A percentile compares a stretch with the other conserved stretches of the same genome.
phyloP scores from a whole-genome alignment of 139 green algal genomes.

The Picochlorum sp. region DNA sequence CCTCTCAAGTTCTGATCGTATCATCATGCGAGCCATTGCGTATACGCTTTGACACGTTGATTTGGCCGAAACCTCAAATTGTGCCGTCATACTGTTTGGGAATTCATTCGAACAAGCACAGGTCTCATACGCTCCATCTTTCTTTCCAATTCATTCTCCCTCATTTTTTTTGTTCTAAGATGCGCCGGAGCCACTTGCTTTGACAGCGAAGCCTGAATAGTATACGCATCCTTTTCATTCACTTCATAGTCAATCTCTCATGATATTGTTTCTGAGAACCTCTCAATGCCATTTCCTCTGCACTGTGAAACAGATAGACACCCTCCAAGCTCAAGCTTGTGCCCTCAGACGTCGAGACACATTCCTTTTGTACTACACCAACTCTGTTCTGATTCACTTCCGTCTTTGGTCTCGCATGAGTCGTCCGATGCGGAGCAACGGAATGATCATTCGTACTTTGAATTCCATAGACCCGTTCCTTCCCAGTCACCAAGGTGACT shows the following conservation, averaged over 20 bases:
- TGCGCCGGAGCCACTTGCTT: neutral
- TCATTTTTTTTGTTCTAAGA: slow-evolving; percentile 11
- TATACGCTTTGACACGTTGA: neutral
- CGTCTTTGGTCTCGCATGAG: neutral
- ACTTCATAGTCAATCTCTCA: slow-evolving; percentile 7
- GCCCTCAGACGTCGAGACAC: neutral
- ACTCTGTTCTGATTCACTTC: neutral
- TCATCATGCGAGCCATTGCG: neutral
- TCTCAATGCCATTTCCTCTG: neutral
- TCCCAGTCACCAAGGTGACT: neutral
- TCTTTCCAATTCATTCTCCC: neutral
- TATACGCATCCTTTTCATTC: neutral
- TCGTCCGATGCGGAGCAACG: neutral
- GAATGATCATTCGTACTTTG: slow-evolving; percentile 3
- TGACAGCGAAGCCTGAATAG: neutral
- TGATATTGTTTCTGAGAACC: neutral
- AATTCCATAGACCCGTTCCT: neutral
- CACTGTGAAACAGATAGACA: neutral
- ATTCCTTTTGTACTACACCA: neutral
- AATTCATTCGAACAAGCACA: slow-evolving; percentile 9
- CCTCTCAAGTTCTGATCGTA: neutral
- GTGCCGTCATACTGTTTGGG: neutral
- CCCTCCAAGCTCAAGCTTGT: neutral
- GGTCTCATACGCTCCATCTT: slow-evolving; percentile 4
- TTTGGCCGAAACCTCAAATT: neutral